phyloP scores from a whole-genome alignment of 73 alveolate genomes.

The Uronychia binucleata region DNA sequence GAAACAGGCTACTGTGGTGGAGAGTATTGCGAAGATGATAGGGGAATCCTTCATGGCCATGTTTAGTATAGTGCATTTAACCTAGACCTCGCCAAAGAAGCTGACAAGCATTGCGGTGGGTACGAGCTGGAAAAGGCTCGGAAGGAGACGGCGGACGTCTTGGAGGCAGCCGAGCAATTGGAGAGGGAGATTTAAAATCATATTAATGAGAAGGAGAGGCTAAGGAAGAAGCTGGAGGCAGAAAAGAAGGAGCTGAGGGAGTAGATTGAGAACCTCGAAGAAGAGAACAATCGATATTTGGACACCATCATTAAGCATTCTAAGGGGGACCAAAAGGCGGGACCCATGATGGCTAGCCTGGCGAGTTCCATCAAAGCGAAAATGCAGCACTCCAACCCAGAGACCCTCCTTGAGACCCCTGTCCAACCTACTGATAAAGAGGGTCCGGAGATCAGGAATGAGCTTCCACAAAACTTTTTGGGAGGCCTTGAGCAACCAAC shows the following conservation, averaged over 20 bases:
- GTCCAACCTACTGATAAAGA: no score
- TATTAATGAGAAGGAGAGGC: slow-evolving; percentile 6
- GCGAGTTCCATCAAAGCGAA: slow-evolving; percentile 8
- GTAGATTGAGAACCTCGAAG: not conserved
- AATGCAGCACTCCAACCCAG: not conserved
- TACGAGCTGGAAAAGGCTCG: not conserved
- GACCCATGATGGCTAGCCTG: not conserved
- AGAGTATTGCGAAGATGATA: not conserved
- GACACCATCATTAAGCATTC: not conserved
- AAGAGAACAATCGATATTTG: not conserved
- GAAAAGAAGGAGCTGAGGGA: not conserved
- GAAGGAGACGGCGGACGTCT: slow-evolving; percentile 16
- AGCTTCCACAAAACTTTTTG: not conserved
- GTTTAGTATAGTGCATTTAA: not conserved
- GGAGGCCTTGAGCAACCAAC: not conserved
- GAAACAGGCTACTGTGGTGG: not conserved
- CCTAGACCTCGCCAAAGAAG: not conserved
- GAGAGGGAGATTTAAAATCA: slow-evolving; percentile 12
- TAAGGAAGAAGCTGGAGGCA: slow-evolving; percentile 6
- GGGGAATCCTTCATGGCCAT: not conserved
- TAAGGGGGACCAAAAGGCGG: not conserved
- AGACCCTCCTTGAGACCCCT: no score
- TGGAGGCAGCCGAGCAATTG: slow-evolving; percentile 26
- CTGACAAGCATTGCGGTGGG: not conserved
- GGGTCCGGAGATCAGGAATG: not conserved